These are phyloP conservation scores for Theileria orientalis DNA, from an alignment of 169 alveolate species.

Conservation along the genomic window DNA sequence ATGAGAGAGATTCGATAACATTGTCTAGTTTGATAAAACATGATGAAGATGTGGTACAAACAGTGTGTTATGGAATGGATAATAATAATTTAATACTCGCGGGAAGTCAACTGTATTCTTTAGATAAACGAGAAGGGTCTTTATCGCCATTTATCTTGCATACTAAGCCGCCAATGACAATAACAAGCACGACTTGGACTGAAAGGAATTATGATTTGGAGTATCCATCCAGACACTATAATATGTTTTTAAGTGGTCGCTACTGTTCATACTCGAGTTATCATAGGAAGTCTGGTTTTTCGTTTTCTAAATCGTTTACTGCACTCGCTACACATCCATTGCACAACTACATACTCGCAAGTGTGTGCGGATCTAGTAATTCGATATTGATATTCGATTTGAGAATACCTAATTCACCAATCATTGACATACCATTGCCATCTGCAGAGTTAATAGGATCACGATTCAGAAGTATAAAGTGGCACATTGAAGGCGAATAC, in stretches of 20 bases:
- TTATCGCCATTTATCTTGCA: slow-evolving; percentile 33
- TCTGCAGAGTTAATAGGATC: slow-evolving; percentile 61
- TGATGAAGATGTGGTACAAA: slow-evolving; percentile 33
- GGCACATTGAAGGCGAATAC: slow-evolving; percentile 33
- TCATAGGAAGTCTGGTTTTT: slow-evolving; percentile 21
- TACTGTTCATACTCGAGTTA: slow-evolving; percentile 37
- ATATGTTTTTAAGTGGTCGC: slow-evolving; percentile 16
- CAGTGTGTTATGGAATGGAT: slow-evolving; percentile 44
- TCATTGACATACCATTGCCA: slow-evolving; percentile 71
- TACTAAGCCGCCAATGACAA: background rate
- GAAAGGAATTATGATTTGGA: slow-evolving; percentile 31
- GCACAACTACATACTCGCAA: slow-evolving; percentile 62
- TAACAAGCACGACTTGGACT: slow-evolving; percentile 47
- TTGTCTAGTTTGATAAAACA: background rate
- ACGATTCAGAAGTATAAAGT: slow-evolving; percentile 65
- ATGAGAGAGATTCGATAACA: slow-evolving; percentile 11
- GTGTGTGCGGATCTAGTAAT: slow-evolving; percentile 59
- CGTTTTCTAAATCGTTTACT: slow-evolving; percentile 66
- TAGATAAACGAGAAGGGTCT: slow-evolving; percentile 52
- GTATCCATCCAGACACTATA: background rate
- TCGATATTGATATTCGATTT: slow-evolving; percentile 72
- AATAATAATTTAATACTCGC: slow-evolving; percentile 62
- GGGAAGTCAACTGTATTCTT: slow-evolving; percentile 41
- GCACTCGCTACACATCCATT: slow-evolving; percentile 69
- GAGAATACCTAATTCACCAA: slow-evolving; percentile 66